phyloP scores from a whole-genome alignment of 805 yeast genomes.

The Kazachstania kunashirensis region DNA sequence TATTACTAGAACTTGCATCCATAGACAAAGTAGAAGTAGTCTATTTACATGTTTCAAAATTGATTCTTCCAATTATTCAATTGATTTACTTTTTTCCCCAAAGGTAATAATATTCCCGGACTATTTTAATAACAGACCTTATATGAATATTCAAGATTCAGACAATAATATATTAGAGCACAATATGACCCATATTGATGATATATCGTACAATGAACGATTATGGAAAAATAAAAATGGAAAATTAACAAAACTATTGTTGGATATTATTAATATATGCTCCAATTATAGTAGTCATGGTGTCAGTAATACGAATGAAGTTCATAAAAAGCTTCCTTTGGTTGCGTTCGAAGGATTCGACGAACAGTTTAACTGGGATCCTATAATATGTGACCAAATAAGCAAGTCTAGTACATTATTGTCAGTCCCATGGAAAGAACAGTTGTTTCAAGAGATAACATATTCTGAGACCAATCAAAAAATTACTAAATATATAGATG shows the following conservation, averaged over 20 bases:
- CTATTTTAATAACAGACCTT: conserved; percentile 8
- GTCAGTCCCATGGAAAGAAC: conserved; percentile 18
- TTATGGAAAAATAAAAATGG: neutral
- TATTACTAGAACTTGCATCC: conserved; percentile 12
- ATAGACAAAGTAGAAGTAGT: conserved; percentile 15
- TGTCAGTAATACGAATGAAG: too few relatives aligned
- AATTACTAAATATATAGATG: conserved; percentile 3
- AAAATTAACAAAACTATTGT: neutral
- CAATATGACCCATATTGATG: too few relatives aligned
- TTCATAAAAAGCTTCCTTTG: conserved; percentile 11
- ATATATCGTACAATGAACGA: neutral
- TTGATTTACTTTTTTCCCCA: conserved; percentile 10
- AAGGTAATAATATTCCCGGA: conserved; percentile 13
- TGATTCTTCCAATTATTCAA: conserved; percentile 6
- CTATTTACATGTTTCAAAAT: conserved; percentile 16
- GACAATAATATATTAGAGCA: too few relatives aligned
- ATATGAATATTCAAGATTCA: neutral
- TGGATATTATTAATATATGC: neutral
- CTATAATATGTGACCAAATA: conserved; percentile 7
- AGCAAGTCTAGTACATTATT: conserved; percentile 10
- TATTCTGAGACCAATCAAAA: conserved; percentile 5
- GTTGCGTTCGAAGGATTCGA: conserved; percentile 18
- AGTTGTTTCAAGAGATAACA: conserved; percentile 10
- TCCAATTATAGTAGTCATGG: neutral
- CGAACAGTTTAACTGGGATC: conserved; percentile 18